Evolutionary conservation across 352 stramenopile genomes (phyloP), one percentile per base, ranked within the genome.

Genomic region (Pythium phragmitis): DNA sequence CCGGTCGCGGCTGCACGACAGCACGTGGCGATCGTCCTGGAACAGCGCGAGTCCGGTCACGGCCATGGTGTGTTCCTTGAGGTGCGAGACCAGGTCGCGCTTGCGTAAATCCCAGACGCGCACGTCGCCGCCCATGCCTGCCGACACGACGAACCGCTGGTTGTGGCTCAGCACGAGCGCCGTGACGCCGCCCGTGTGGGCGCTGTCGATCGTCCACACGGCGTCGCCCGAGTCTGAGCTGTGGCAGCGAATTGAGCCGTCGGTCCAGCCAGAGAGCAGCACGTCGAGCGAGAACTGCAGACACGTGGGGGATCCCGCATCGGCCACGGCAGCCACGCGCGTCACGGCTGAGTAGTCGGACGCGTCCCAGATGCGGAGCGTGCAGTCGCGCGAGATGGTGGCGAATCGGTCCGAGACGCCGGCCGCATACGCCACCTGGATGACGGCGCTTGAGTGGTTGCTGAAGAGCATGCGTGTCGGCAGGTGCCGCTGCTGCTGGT

Each of bases 71-170:
- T 98, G 93, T 63, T 98, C 89, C 67, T 97, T 98, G 9, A 98
- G 67, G 62, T 98, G 90, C 9, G 82, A 92, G 9, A 98, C 77
- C 67, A 97, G 78, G 73, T 96, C 84, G 23, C 93, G 80, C 52
- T 85, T 94, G 61, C 92, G 85, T 53, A 98, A 79, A 69, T 98
- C 93, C 94, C 94, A 98, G 51, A 98, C 89, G 9, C 94, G 84
- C 9, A 98, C 85, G 53, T 97, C 92, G 19, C 94, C 94, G 4
- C 81, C 74, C 7, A 78, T 74, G 4, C 92, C 93, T 2, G 83
- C 92, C 0, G 84, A 91, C 4, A 94, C 82, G 50, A 94, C 82
- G 54, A 94, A 92, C 12, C 85, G 79, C 76, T 97, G 80, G 60
- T 98, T 98, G 74, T 97, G 78, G 62, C 85, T 96, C 59, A 98